A percentile compares a stretch with the other conserved stretches of the same genome.
Evolutionary conservation across 371 early-diverging fungal species (phyloP).

Genomic region (Rhizopus sp.): DNA sequence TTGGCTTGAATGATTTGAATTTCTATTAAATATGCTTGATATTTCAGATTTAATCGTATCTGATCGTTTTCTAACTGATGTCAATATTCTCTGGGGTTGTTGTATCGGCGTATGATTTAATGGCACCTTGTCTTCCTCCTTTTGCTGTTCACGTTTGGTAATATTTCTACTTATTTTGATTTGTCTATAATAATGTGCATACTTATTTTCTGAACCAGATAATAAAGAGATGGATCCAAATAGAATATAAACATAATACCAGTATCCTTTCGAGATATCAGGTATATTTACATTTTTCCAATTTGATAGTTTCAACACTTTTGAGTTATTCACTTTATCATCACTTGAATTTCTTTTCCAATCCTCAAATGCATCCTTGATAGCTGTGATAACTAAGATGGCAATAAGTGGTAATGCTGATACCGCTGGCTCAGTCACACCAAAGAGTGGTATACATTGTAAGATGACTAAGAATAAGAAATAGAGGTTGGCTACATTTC

Average conservation of each 20-base stretch:
- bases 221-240: slow-evolving; percentile 35
- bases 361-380: slow-evolving; percentile 92
- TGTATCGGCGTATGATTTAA: not conserved
- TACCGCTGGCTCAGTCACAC: slow-evolving; percentile 78
- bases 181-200: slow-evolving; percentile 22
- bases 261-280: slow-evolving; percentile 24
- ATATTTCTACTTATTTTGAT: not conserved
- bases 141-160: not conserved
- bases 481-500: slow-evolving; percentile 89
- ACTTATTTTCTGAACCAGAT: slow-evolving; percentile 33
- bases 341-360: slow-evolving; percentile 72
- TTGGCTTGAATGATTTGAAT: not conserved
- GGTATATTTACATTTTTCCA: slow-evolving; percentile 63
- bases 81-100: slow-evolving; percentile 22
- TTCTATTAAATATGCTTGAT: slow-evolving; percentile 32
- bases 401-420: slow-evolving; percentile 83
- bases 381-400: slow-evolving; percentile 80
- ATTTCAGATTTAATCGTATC: slow-evolving; percentile 47
- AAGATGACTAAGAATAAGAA: slow-evolving; percentile 84
- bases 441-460: slow-evolving; percentile 73
- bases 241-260: slow-evolving; percentile 45
- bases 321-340: slow-evolving; percentile 68
- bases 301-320: slow-evolving; percentile 51
- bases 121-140: slow-evolving; percentile 1
- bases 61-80: slow-evolving; percentile 41